These are phyloP conservation scores for Phytopythium ostracodes DNA, from an alignment of 352 stramenopile genomes.

Conservation along the genomic window DNA sequence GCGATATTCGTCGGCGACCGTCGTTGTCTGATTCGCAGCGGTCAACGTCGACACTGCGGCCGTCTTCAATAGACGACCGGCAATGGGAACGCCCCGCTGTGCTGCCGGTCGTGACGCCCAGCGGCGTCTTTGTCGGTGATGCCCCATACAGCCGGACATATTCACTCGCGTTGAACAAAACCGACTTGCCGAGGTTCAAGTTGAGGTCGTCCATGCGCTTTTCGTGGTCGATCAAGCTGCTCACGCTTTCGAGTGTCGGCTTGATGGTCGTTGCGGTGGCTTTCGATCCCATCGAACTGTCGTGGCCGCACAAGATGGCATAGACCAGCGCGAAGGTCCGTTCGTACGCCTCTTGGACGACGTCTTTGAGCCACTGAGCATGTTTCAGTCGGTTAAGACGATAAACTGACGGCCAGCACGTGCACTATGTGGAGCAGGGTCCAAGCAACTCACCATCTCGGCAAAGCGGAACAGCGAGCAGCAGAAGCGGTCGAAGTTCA, in stretches of 20 bases:
- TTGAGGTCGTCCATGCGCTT: conserved; percentile 17
- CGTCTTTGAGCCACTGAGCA: conserved; percentile 16
- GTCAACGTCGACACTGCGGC: neutral
- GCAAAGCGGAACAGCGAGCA: conserved; percentile 57
- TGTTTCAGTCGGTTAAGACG: neutral
- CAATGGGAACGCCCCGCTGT: neutral
- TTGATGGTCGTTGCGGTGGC: conserved; percentile 7
- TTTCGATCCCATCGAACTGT: conserved; percentile 2
- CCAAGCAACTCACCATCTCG: conserved; percentile 32
- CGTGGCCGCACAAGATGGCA: conserved; percentile 14
- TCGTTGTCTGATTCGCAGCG: neutral
- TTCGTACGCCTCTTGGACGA: conserved; percentile 21
- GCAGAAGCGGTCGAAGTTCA: conserved; percentile 53
- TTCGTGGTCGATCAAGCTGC: conserved; percentile 19
- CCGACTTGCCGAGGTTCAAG: conserved; percentile 27
- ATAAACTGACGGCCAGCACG: neutral
- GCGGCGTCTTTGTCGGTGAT: neutral
- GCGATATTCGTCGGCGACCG: neutral
- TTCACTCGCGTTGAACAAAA: conserved; percentile 21
- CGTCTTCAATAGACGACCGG: neutral
- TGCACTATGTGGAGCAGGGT: neutral
- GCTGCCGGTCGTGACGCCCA: neutral
- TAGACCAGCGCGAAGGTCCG: conserved; percentile 18
- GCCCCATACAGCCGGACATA: conserved; percentile 23
- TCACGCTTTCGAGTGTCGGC: conserved; percentile 20